phyloP scores from a whole-genome alignment of 805 yeast genomes.

The Candida andamanensis region DNA sequence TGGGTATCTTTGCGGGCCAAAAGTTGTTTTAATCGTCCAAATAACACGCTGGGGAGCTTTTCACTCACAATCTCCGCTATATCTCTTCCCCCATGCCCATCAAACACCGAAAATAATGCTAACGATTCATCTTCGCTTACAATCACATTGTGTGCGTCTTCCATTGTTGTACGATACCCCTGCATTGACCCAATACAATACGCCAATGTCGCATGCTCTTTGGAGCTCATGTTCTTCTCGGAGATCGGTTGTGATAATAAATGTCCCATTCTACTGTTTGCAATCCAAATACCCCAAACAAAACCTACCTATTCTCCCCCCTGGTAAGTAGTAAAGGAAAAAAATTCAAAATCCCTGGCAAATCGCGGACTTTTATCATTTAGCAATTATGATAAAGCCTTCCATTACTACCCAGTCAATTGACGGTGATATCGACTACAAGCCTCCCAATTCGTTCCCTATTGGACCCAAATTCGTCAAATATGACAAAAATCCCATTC shows the following conservation, averaged over 20 bases:
- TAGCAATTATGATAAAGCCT: slow-evolving; percentile 32
- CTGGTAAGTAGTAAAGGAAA: too few species aligned
- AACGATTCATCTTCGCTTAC: slow-evolving; percentile 38
- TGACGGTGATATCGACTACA: slow-evolving; percentile 28
- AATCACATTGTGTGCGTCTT: slow-evolving; percentile 62
- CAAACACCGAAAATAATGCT: slow-evolving; percentile 66
- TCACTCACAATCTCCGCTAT: slow-evolving; percentile 52
- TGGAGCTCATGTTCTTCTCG: slow-evolving; percentile 54
- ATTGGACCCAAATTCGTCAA: slow-evolving; percentile 35
- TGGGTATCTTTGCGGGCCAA: slow-evolving; percentile 3
- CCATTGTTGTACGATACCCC: slow-evolving; percentile 71
- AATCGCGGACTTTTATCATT: too few species aligned
- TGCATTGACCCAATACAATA: slow-evolving; percentile 73
- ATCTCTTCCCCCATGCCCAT: slow-evolving; percentile 76
- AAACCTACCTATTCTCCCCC: too few species aligned
- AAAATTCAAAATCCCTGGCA: too few species aligned
- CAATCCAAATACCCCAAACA: too few species aligned
- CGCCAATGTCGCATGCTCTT: slow-evolving; percentile 41
- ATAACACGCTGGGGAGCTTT: slow-evolving; percentile 33
- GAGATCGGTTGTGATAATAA: slow-evolving; percentile 69
- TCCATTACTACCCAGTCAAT: slow-evolving; percentile 18
- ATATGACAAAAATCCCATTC: slow-evolving; percentile 33
- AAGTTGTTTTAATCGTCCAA: slow-evolving; percentile 19
- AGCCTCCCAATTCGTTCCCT: slow-evolving; percentile 32
- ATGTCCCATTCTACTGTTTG: slow-evolving; percentile 70